Evolutionary conservation across 495 filamentous ascomycete species (phyloP), one percentile per base, ranked within the genome.

Genomic region (Podospora didyma): DNA sequence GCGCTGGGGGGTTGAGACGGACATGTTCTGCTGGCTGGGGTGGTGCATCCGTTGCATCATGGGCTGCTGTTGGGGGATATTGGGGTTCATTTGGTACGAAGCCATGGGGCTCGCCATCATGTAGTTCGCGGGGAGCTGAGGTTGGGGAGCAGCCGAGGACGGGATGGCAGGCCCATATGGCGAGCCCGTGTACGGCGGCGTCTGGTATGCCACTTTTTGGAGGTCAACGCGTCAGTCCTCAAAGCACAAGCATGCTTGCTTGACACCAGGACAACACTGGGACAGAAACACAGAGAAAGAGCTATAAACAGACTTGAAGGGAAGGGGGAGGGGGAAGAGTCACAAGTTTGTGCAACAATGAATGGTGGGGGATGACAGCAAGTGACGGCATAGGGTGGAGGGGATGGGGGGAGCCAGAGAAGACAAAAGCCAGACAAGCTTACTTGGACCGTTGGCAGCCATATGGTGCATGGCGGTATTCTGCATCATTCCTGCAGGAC

Each of bases 401-500:
- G 58, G 56, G 34, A 42, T 42, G 21, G 39, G 53, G 10, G 28
- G 46, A 46, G 47, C 23, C 19, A n/a, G 26, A 31, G 26, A 9
- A 31, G 26, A 31, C 9, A 31, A 31, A 31, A 9, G 9, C 4
- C 3, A 56, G 53, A 49, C 34, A 37, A 11, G 66, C 77, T 75
- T 74, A 79, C 75, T 78, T 62, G 77, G 76, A 54, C 73, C 72
- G 75, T 78, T 79, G 54, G 73, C 66, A 62, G 68, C 72, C 75
- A 77, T 77, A 72, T 78, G 76, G 57, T 67, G 75, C 76, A 79
- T 77, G 65, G 66, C 73, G 68, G 75, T 53, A 63, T 75, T 78
- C 72, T 76, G 77, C 77, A 79, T 79, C 75, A 80, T 78, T 68
- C 73, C 76, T 71, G 75, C 74, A 70, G 74, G 70, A 52, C 70